A percentile compares a stretch with the other conserved stretches of the same genome.
These are phyloP conservation scores for Cercospora sojina DNA, from an alignment of 2,329 filamentous ascomycete species.

Conservation along the genomic window DNA sequence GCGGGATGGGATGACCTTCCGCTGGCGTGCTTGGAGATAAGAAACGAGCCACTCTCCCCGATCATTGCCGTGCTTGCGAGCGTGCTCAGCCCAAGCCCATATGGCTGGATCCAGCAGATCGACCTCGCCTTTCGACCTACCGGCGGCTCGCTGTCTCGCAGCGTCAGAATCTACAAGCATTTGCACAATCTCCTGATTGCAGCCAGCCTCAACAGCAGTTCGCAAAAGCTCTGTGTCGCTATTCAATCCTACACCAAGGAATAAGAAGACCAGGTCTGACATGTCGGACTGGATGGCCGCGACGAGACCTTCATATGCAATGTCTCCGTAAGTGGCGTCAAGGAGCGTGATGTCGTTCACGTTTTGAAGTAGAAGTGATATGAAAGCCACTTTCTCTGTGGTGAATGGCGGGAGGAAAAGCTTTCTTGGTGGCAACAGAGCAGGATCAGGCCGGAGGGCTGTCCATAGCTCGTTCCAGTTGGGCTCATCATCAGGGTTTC, in stretches of 20 bases:
- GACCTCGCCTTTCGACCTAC: slow-evolving; percentile 17
- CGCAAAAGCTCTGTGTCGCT: slow-evolving; percentile 33
- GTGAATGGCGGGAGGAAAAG: slow-evolving; percentile 22
- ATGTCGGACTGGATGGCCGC: slow-evolving; percentile 31
- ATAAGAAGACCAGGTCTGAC: slow-evolving; percentile 25
- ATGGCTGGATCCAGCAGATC: slow-evolving; percentile 37
- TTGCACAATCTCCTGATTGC: slow-evolving; percentile 32
- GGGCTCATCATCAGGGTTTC: not conserved
- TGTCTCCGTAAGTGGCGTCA: slow-evolving; percentile 30
- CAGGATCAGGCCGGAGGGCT: slow-evolving; percentile 22
- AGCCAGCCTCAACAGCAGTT: slow-evolving; percentile 36
- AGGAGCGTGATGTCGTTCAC: slow-evolving; percentile 15
- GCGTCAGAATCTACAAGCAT: slow-evolving; percentile 21
- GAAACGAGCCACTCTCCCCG: slow-evolving; percentile 36
- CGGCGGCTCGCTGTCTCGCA: not conserved
- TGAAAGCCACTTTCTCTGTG: slow-evolving; percentile 17
- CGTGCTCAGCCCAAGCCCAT: slow-evolving; percentile 39
- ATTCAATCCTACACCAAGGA: slow-evolving; percentile 30
- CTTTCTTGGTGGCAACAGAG: slow-evolving; percentile 29
- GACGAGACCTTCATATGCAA: slow-evolving; percentile 32
- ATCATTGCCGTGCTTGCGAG: slow-evolving; percentile 25
- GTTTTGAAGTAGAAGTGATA: slow-evolving; percentile 17
- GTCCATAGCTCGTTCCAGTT: slow-evolving; percentile 22
- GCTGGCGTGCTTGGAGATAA: slow-evolving; percentile 26
- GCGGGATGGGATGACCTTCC: not conserved